Conservation (phyloP, 805 yeast genomes). For the Candida pseudofarinosa region DNA sequence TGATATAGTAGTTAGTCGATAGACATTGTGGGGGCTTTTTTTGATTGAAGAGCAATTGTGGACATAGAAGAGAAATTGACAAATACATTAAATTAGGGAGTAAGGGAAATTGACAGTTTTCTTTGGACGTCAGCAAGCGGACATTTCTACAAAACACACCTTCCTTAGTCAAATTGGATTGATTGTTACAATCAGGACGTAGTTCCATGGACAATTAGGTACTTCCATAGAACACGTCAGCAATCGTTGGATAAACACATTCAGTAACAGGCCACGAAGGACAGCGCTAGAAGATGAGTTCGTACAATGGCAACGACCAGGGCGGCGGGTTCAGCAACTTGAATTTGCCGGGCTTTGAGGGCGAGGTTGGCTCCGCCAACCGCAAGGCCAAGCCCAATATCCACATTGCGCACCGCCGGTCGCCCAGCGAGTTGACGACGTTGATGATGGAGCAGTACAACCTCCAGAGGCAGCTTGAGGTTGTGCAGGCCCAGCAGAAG, state of each 20-base stretch:
- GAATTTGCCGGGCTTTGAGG: conserved; percentile 3
- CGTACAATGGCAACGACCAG: not conserved
- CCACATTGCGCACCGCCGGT: conserved; percentile 94
- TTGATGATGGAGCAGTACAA: conserved; percentile 89
- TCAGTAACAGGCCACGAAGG: not conserved
- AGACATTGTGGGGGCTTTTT: no score
- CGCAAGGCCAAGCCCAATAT: conserved; percentile 38
- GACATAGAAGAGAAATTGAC: not conserved
- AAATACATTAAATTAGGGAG: not conserved
- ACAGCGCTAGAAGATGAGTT: not conserved
- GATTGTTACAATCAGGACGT: not conserved
- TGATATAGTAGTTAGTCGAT: no score
- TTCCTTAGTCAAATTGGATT: not conserved
- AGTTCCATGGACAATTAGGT: not conserved
- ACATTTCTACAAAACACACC: no score
- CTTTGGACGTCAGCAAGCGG: no score
- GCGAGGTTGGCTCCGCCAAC: conserved; percentile 3
- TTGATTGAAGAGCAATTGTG: not conserved
- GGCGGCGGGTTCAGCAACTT: conserved; percentile 1
- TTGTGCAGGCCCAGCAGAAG: conserved; percentile 89
- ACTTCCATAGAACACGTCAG: not conserved
- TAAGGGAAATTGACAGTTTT: not conserved
- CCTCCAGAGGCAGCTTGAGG: conserved; percentile 87
- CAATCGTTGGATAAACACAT: not conserved
- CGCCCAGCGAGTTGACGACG: conserved; percentile 92